Percentiles rank a stretch among this genome's conserved stretches.
Conservation (phyloP, 805 yeast genomes). For the Hanseniaspora valbyensis region DNA sequence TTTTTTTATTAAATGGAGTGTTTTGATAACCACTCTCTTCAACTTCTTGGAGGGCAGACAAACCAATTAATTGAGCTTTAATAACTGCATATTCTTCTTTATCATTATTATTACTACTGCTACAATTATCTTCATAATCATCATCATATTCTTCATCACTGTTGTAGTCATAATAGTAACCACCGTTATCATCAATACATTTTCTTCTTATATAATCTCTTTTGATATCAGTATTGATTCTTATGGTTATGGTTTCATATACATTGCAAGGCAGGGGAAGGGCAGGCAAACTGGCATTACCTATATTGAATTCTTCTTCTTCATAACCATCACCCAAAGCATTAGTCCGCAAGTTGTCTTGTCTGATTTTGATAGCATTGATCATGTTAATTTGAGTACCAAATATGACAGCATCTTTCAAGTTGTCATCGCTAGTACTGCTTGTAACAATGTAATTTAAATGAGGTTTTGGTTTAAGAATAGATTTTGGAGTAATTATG, state of each 20-base stretch:
- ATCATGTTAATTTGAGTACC: constrained; percentile 16
- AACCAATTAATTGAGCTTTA: constrained; percentile 3
- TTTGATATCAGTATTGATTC: constrained; percentile 14
- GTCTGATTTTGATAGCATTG: constrained; percentile 9
- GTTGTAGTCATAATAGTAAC: constrained; percentile 13
- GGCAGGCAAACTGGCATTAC: background rate
- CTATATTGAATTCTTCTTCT: background rate
- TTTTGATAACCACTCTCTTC: background rate
- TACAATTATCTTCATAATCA: no score
- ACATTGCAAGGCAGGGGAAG: constrained; percentile 14
- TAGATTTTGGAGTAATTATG: background rate
- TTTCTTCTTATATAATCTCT: constrained; percentile 12
- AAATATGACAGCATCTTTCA: constrained; percentile 13
- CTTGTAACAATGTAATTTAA: constrained; percentile 11
- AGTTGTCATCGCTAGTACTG: background rate
- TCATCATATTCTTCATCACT: background rate
- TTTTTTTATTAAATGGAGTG: no score
- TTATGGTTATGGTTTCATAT: constrained; percentile 14
- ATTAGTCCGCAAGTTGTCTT: background rate
- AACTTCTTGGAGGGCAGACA: background rate
- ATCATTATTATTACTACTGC: no score
- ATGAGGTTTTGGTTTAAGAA: constrained; percentile 2
- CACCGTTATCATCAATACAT: constrained; percentile 14
- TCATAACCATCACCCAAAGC: background rate
- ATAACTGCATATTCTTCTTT: constrained; percentile 14